Percentiles rank a stretch among this genome's conserved stretches.
These are phyloP conservation scores for Plasmodium chabaudi DNA, from an alignment of 169 alveolate genomes.

Conservation along the genomic window DNA sequence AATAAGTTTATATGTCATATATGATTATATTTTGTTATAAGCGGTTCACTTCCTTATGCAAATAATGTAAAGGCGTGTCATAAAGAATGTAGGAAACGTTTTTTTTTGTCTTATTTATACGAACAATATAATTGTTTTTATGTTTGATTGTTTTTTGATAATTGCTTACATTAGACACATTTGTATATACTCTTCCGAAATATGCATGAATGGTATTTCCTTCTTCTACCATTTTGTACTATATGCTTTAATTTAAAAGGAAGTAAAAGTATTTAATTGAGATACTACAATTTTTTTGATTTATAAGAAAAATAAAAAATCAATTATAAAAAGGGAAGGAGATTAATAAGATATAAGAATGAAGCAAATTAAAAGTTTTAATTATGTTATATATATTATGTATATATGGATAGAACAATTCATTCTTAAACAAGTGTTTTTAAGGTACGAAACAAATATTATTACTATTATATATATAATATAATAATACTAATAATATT, in stretches of 20 bases:
- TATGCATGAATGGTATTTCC: slow-evolving; percentile 53
- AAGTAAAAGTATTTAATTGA: background rate
- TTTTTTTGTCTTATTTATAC: too few species aligned
- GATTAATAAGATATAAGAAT: background rate
- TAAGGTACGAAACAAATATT: background rate
- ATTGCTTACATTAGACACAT: slow-evolving; percentile 62
- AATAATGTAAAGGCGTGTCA: too few species aligned
- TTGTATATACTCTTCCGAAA: slow-evolving; percentile 46
- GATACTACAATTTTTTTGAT: too few species aligned
- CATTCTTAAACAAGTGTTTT: background rate
- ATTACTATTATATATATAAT: too few species aligned
- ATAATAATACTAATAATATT: too few species aligned
- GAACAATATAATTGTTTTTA: too few species aligned
- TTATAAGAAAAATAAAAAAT: too few species aligned
- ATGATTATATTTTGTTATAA: too few species aligned
- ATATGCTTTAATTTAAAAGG: slow-evolving; percentile 8
- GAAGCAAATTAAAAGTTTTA: slow-evolving; percentile 7
- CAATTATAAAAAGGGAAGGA: background rate
- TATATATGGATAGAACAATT: background rate
- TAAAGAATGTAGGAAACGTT: too few species aligned
- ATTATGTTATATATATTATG: background rate
- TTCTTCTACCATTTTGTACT: slow-evolving; percentile 50
- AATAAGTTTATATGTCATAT: too few species aligned
- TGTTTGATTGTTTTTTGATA: too few species aligned
- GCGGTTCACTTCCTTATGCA: too few species aligned